These are phyloP conservation scores for Septoria linicola DNA, from an alignment of 2,329 filamentous ascomycete genomes.

Conservation along the genomic window DNA sequence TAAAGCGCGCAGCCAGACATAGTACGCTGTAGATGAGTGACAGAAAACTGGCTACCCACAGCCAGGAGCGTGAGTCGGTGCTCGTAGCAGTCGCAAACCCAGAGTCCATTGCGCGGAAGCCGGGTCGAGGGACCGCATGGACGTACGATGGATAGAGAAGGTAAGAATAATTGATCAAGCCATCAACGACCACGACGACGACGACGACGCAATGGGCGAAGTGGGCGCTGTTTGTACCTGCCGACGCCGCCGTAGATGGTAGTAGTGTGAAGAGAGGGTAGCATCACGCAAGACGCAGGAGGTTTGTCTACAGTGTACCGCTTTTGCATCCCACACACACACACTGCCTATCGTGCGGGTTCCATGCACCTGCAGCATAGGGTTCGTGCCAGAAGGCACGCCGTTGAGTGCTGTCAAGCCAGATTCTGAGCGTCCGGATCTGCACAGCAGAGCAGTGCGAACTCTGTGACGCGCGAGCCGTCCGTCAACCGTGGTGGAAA, in stretches of 20 bases:
- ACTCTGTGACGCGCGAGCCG: no score
- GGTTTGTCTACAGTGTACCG: background rate
- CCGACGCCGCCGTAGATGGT: background rate
- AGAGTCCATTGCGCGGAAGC: conserved; percentile 9
- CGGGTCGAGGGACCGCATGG: conserved; percentile 3
- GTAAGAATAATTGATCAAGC: background rate
- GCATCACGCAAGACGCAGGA: conserved; percentile 10
- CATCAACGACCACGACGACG: background rate
- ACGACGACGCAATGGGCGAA: no score
- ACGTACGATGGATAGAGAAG: background rate
- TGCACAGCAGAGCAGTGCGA: background rate
- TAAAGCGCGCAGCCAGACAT: conserved; percentile 23
- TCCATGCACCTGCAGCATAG: no score
- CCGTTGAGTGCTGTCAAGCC: background rate
- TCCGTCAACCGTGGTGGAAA: no score
- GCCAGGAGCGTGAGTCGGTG: conserved; percentile 24
- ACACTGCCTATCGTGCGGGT: no score
- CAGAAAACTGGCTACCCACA: conserved; percentile 25
- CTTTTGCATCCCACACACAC: no score
- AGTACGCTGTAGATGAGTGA: conserved; percentile 26
- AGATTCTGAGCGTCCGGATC: background rate
- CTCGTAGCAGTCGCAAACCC: conserved; percentile 23
- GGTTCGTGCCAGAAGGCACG: background rate
- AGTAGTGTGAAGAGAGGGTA: background rate
- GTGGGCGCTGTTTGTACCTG: no score